Base-by-base conservation (phyloP, 208 protist genomes). In the Herpetomonas tarakana region DNA sequence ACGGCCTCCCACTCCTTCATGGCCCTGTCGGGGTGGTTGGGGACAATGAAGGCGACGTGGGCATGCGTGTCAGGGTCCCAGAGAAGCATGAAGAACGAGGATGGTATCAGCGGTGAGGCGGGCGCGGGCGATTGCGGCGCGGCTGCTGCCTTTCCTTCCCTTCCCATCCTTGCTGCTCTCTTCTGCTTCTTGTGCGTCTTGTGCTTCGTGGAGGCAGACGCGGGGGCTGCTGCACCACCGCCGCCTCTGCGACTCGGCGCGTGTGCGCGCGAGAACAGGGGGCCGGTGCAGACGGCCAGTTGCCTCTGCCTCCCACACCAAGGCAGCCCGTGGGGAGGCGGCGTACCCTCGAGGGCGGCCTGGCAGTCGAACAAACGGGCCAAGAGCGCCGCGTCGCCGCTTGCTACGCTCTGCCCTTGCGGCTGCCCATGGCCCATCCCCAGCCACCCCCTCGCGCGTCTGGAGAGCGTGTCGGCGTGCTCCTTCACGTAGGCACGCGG, bases 21-120 rank as follows among this genome's bases (percentile, higher is more conserved):
- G 1, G 54, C 46, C 12, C 61, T 45, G 11, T 31, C 46, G 3
- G 52, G 24, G 38, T 52, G 41, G 68, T 86, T 86, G 14, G 83
- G 83, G 0, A 90, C 25, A 18, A 90, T 54, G 11, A 90, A 71
- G 38, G 76, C 60, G 18, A 79, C 41, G 52, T 83, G 83, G 19
- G 78, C 47, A 31, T 81, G 62, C 2, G 75, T 81, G 21, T 63
- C 25, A 4, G 65, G 51, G 53, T 90, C 74, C 72, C 78, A 86
- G 0, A 83, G 3, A 7, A 69, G 70, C 12, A 86, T 59, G 31
- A 81, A 90, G 27, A 86, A 62, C 35, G 79, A 78, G 47, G 79
- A 74, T 7, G 78, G 77, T 12, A 82, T 14, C n/a, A 3, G 12
- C 14, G 29, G 1, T 28, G 31, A 35, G 11, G 35, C 2, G 31